Evolutionary conservation across 2,329 filamentous ascomycete genomes (phyloP), one percentile per base, ranked within the genome.

Genomic region (Alternaria longipes): DNA sequence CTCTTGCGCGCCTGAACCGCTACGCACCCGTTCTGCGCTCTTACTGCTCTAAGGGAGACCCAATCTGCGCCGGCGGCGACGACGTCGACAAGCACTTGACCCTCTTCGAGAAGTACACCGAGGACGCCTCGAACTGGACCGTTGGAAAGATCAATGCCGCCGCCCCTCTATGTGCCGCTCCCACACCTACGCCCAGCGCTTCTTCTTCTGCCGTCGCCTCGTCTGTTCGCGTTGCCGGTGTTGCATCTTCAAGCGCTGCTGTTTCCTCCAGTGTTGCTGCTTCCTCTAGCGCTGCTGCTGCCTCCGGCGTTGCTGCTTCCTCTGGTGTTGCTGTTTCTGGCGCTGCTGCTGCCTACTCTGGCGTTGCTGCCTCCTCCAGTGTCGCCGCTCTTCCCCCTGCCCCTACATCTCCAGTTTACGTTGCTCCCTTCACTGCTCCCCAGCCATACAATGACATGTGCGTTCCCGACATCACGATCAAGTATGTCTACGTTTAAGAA

Each of bases 61-160:
- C 87, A 0, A 89, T 87, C 76, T 90, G 88, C 81, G 89, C 86
- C 74, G 86, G 85, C 46, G 88, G 87, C 52, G 86, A 82, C 68
- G 80, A 89, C 64, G 80, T 83, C 32, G 81, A 83, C 64, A 82
- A 83, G 18, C 87, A 89, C 73, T 83, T 88, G 71, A 83, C 84
- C 54, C 89, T 89, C 64, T 86, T 84, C 53, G 60, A 71, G 54
- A 22, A 51, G 42, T 69, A 67, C 64, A 65, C 66, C 47, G 64
- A 69, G 16, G 63, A 70, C 46, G 69, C 67, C 56, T 63, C 67
- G 46, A 65, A 52, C 56, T 71, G 69, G 69, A 62, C 64, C 53
- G 66, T 70, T 60, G 56, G 59, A 63, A 71, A 69, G 66, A 7
- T 71, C 62, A 65, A 69, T 59, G 65, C 59, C 54, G 59, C 56